Base-by-base conservation (phyloP, 345 rosid genomes). In the Eucalyptus lansdowneana region DNA sequence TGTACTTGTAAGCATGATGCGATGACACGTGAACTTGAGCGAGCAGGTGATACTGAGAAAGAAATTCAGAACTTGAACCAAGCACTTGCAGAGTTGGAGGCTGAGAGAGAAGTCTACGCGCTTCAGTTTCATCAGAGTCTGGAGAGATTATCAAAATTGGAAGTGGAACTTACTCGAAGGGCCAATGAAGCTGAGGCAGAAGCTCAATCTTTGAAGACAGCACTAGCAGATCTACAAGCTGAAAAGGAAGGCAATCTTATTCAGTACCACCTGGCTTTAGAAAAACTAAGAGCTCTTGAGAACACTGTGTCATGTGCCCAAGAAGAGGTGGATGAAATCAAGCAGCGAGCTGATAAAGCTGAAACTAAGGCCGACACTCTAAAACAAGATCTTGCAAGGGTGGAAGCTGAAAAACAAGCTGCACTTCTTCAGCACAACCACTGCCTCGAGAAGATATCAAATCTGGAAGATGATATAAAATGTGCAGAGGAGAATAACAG, bases 111-210 rank as follows among this genome's bases (percentile, higher is more conserved):
- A 91, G 96, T 94, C 88, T 95, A 87, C 90, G 86, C 94, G 87
- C 91, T 92, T 62, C 94, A 96, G 94, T 98, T 94, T 93, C 96
- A 92, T 65, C 94, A 93, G 89, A 93, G 96, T 91, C 93, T 97
- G 93, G 96, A 94, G 29, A 76, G 85, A 76, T 40, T 76, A 76
- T 76, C 85, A 88, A 94, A 95, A 90, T 90, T 97, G 12, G 69
- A 44, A 86, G 90, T 96, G 88, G 92, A 88, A 97, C 85, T 76
- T 76, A 76, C 85, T 76, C 85, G 29, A 96, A 96, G 91, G 88
- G 98, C 97, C 53, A 91, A 94, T 88, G 93, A 90, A 92, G 97
- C 98, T 87, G 97, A 96, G 93, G 91, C 94, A 88, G 98, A 96
- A 91, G 96, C 92, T 86, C 94, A 93, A 91, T 90, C 93, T 89